phyloP scores from a whole-genome alignment of 495 filamentous ascomycete species.

The Aspergillus indologenus region DNA sequence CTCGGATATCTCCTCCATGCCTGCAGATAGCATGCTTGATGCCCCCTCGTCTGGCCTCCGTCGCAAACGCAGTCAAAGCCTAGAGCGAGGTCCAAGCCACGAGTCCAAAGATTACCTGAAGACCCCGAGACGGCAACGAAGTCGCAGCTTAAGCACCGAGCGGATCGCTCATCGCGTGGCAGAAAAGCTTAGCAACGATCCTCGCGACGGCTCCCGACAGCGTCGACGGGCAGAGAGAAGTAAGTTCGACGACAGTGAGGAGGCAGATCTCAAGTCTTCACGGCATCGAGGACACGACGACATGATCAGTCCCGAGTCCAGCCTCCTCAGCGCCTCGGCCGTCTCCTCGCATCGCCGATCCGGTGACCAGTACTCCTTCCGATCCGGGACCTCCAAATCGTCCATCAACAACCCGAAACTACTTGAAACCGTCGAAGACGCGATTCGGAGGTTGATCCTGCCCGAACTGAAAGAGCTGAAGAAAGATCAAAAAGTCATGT shows the following conservation, averaged over 20 bases:
- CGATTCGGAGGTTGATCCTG: slow-evolving; percentile 85
- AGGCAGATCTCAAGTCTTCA: slow-evolving; percentile 54
- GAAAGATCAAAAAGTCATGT: slow-evolving; percentile 71
- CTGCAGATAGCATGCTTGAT: slow-evolving; percentile 86
- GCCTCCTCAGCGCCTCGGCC: slow-evolving; percentile 65
- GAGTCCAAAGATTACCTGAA: slow-evolving; percentile 58
- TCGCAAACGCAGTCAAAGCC: slow-evolving; percentile 57
- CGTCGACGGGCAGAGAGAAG: slow-evolving; percentile 51
- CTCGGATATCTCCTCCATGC: slow-evolving; percentile 92
- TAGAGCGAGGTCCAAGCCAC: slow-evolving; percentile 45
- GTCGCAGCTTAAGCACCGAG: slow-evolving; percentile 72
- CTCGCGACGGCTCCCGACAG: slow-evolving; percentile 49
- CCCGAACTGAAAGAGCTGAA: slow-evolving; percentile 91
- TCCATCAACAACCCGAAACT: slow-evolving; percentile 94
- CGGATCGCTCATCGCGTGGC: slow-evolving; percentile 67
- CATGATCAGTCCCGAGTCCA: slow-evolving; percentile 70
- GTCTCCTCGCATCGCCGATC: slow-evolving; percentile 68
- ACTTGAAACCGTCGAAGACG: slow-evolving; percentile 94
- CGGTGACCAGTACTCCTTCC: slow-evolving; percentile 70
- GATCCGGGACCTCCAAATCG: slow-evolving; percentile 74
- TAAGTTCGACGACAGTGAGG: slow-evolving; percentile 63
- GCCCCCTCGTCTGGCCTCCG: slow-evolving; percentile 49
- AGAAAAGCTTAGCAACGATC: slow-evolving; percentile 58
- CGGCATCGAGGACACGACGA: slow-evolving; percentile 62
- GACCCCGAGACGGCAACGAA: slow-evolving; percentile 60